These are phyloP conservation scores for Aspergillus cavernicola DNA, from an alignment of 495 filamentous ascomycete species.

Conservation along the genomic window DNA sequence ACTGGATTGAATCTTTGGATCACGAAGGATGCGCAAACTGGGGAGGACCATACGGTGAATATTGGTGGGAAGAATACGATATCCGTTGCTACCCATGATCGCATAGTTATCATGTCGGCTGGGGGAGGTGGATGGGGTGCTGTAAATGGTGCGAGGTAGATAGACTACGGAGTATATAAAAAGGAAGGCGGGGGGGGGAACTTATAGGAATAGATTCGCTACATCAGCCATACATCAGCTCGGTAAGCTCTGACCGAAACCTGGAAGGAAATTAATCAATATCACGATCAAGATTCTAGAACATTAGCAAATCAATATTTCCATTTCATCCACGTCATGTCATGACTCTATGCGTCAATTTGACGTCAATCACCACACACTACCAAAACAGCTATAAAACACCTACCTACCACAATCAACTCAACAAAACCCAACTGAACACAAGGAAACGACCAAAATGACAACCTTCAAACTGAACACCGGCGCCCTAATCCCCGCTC, in stretches of 20 bases:
- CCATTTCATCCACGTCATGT: too few relatives aligned
- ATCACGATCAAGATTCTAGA: too few relatives aligned
- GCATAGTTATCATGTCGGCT: constrained; percentile 68
- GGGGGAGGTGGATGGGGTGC: constrained; percentile 47
- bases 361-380: constrained; percentile 10
- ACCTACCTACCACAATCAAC: too few relatives aligned
- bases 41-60: constrained; percentile 54
- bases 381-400: constrained; percentile 6
- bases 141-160: background rate
- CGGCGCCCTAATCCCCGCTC: constrained; percentile 46
- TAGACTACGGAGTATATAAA: background rate
- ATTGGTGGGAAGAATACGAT: constrained; percentile 94
- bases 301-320: too few relatives aligned
- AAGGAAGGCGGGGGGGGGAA: too few relatives aligned
- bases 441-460: constrained; percentile 5
- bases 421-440: background rate
- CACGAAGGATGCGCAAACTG: constrained; percentile 48
- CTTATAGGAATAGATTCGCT: too few relatives aligned
- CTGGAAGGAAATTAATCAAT: too few relatives aligned
- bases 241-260: too few relatives aligned
- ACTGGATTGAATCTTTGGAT: constrained; percentile 88
- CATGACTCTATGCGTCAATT: constrained; percentile 10
- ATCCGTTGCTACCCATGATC: constrained; percentile 76
- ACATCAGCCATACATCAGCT: too few relatives aligned
- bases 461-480: constrained; percentile 48